Base-by-base conservation (phyloP, 345 rosid genomes). In the Lenwebbia sp. region DNA sequence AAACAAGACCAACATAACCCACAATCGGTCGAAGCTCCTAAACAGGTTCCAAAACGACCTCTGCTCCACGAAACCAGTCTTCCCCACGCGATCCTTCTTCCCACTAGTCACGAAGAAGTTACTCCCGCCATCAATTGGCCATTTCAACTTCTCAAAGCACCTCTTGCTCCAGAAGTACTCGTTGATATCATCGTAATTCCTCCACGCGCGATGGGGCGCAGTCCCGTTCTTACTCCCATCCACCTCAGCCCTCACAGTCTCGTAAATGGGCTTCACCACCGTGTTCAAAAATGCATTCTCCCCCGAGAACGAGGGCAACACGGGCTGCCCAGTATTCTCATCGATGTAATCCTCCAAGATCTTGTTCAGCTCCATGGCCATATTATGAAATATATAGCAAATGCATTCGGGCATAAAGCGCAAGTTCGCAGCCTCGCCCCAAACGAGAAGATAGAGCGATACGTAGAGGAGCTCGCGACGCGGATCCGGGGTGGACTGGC, bases 21-120 rank as follows among this genome's bases (percentile, higher is more conserved):
- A 97, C 84, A 96, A 82, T 89, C 99, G 87, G 53, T 97, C 99
- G 85, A 97, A 97, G 89, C 99, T 97, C 92, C 99, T 85, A 70
- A 87, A 89, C 84, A 97, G 53, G 88, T 97, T 96, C 96, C 95
- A 95, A 85, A 96, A 97, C 54, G 99, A 96, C 88, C 99, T 90
- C 88, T 95, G 98, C 92, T 97, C 99, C 54, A 97, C 99, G 87
- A 96, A 97, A 51, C 99, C 99, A 2, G 99, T 97, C 94, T 97
- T 97, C 74, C 98, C 98, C 5, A 96, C 99, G 85, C 91, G 92
- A 89, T 94, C 91, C 78, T 89, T 87, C 88, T 57, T 89, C n/a
- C 92, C 89, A 1, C 94, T 87, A 10, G 92, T 87, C 51, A 92
- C 95, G 11, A 97, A 97, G 89, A 94, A 97, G 85, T 93, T 95